Conservation (phyloP, 2,329 filamentous ascomycete genomes). For the Fusarium annulatum region DNA sequence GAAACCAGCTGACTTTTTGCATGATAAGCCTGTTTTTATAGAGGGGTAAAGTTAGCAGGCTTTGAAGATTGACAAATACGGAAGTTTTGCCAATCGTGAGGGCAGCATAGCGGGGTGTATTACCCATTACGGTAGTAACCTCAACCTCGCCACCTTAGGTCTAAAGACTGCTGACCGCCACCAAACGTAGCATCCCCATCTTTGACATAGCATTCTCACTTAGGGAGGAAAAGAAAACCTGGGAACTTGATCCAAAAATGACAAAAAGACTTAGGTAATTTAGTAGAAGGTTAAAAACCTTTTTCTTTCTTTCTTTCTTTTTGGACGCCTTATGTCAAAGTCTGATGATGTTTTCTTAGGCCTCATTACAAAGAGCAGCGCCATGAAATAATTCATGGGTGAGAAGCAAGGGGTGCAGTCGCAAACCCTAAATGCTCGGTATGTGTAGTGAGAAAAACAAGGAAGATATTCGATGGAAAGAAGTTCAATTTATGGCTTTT, state of each 20-base stretch:
- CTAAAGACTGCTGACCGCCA: not conserved
- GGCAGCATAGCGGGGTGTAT: not conserved
- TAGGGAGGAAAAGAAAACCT: not conserved
- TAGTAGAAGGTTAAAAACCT: not conserved
- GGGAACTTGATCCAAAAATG: fast-evolving
- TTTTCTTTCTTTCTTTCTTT: too few relatives aligned
- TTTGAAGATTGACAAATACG: not conserved
- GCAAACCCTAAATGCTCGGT: too few relatives aligned
- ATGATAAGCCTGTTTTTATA: not conserved
- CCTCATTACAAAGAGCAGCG: not conserved
- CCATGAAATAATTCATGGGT: fast-evolving
- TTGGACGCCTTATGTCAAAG: too few relatives aligned
- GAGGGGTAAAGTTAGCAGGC: not conserved
- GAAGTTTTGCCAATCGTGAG: not conserved
- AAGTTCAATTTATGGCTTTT: not conserved
- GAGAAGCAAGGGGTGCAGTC: not conserved
- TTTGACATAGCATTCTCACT: not conserved
- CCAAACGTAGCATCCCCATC: not conserved
- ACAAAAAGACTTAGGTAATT: not conserved
- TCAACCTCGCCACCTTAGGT: not conserved
- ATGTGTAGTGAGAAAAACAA: too few relatives aligned
- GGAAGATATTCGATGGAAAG: not conserved
- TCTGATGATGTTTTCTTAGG: too few relatives aligned
- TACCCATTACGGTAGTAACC: constrained; percentile 7
- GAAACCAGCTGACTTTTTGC: not conserved